These are phyloP conservation scores for Citrus hindsii DNA, from an alignment of 345 rosid genomes.

Conservation along the genomic window DNA sequence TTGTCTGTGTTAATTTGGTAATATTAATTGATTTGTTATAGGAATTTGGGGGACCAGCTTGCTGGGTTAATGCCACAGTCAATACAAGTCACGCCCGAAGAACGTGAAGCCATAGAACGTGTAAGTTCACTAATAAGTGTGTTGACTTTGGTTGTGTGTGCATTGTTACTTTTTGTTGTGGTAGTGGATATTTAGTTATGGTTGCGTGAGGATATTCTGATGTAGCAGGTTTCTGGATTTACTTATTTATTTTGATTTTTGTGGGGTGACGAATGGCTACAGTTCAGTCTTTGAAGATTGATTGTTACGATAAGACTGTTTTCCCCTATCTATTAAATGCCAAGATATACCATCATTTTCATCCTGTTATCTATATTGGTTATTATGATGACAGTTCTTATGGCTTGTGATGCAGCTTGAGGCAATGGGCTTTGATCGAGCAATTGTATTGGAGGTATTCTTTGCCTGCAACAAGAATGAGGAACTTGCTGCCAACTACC, in stretches of 20 bases:
- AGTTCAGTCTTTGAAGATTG: background rate
- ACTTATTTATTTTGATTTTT: background rate
- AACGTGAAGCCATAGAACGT: constrained; percentile 93
- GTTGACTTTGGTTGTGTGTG: background rate
- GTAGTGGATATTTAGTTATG: background rate
- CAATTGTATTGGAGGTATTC: constrained; percentile 72
- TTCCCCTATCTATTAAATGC: background rate
- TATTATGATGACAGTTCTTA: background rate
- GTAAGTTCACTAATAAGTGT: constrained; percentile 31
- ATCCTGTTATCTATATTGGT: background rate
- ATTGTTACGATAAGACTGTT: background rate
- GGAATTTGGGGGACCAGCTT: constrained; percentile 70
- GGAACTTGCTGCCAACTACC: constrained; percentile 92
- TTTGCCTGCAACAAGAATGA: constrained; percentile 96
- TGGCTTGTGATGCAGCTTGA: constrained; percentile 49
- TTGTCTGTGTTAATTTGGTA: background rate
- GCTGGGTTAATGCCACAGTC: constrained; percentile 87
- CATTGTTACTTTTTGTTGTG: background rate
- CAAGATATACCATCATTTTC: background rate
- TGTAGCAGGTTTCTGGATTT: background rate
- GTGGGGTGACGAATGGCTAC: background rate
- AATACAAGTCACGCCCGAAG: constrained; percentile 83
- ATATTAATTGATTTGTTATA: constrained; percentile 17
- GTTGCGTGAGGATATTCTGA: background rate
- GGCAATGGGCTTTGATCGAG: constrained; percentile 89